Evolutionary conservation across 2,329 filamentous ascomycete species (phyloP).

Genomic region (Byssochlamys sp.): DNA sequence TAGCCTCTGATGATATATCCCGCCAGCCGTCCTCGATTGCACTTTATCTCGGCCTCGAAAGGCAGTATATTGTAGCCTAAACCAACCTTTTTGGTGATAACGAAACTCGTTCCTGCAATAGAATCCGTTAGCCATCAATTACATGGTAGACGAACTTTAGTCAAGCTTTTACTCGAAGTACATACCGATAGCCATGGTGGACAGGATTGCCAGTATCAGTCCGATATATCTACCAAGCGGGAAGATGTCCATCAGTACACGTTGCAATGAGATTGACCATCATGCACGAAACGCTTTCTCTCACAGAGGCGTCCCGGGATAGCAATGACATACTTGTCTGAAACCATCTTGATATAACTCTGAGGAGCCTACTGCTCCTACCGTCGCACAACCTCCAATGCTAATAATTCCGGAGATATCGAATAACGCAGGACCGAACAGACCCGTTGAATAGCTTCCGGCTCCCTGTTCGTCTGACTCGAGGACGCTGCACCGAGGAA

Average conservation of each 20-base stretch:
- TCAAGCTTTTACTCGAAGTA: neutral
- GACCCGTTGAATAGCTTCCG: neutral
- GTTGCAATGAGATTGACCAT: neutral
- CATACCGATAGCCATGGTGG: constrained; percentile 40
- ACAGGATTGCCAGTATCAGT: constrained; percentile 37
- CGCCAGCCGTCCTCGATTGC: neutral
- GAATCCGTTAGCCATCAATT: constrained; percentile 7
- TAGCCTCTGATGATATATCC: constrained; percentile 9
- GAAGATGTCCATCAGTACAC: neutral
- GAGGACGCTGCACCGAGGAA: neutral
- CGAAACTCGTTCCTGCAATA: constrained; percentile 74
- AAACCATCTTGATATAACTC: constrained; percentile 26
- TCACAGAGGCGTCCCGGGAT: neutral
- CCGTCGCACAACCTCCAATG: constrained; percentile 23
- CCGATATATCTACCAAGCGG: constrained; percentile 34
- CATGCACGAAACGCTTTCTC: neutral
- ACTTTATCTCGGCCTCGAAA: neutral
- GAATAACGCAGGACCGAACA: neutral
- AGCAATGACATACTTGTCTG: constrained; percentile 31
- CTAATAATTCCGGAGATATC: constrained; percentile 11
- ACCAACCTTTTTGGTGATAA: constrained; percentile 93
- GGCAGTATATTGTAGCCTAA: constrained; percentile 3
- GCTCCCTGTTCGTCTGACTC: neutral
- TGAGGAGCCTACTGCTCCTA: constrained; percentile 31
- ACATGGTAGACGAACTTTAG: neutral